These are phyloP conservation scores for Pythium vanterpoolii DNA, from an alignment of 352 stramenopile species.

Conservation along the genomic window DNA sequence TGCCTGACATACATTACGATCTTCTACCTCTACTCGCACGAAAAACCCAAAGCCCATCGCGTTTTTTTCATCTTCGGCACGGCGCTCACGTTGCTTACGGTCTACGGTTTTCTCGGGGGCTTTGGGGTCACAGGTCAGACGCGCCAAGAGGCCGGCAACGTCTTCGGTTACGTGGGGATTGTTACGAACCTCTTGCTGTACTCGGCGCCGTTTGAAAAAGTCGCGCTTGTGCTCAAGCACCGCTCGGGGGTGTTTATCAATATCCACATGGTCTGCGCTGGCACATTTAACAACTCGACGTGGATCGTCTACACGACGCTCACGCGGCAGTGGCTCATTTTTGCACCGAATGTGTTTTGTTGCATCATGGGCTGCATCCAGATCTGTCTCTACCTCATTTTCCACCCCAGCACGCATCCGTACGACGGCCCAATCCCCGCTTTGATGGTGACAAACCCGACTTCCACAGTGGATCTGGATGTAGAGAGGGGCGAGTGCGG, in stretches of 20 bases:
- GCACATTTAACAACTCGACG: slow-evolving; percentile 44
- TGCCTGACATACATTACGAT: slow-evolving; percentile 40
- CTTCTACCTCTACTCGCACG: slow-evolving; percentile 43
- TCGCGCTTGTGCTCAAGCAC: slow-evolving; percentile 9
- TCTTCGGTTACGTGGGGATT: slow-evolving; percentile 38
- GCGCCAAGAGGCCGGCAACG: slow-evolving; percentile 21
- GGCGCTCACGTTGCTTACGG: slow-evolving; percentile 21
- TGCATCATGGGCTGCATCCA: slow-evolving; percentile 31
- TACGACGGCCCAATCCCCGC: slow-evolving; percentile 17
- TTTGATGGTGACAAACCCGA: not conserved
- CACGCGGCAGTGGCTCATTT: slow-evolving; percentile 42
- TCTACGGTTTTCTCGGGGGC: slow-evolving; percentile 41
- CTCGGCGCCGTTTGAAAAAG: slow-evolving; percentile 50
- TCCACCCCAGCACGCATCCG: slow-evolving; percentile 42
- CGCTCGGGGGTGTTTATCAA: slow-evolving; percentile 27
- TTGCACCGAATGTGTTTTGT: slow-evolving; percentile 47
- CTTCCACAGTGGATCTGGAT: not conserved
- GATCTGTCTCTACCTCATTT: slow-evolving; percentile 41
- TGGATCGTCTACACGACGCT: slow-evolving; percentile 43
- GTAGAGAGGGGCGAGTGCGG: not conserved
- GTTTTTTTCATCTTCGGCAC: slow-evolving; percentile 18
- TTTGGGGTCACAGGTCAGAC: slow-evolving; percentile 31
- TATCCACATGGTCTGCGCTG: slow-evolving; percentile 46
- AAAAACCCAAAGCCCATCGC: slow-evolving; percentile 36
- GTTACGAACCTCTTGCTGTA: slow-evolving; percentile 47